These are phyloP conservation scores for Xylaria intraflava DNA, from an alignment of 495 filamentous ascomycete species.

Conservation along the genomic window DNA sequence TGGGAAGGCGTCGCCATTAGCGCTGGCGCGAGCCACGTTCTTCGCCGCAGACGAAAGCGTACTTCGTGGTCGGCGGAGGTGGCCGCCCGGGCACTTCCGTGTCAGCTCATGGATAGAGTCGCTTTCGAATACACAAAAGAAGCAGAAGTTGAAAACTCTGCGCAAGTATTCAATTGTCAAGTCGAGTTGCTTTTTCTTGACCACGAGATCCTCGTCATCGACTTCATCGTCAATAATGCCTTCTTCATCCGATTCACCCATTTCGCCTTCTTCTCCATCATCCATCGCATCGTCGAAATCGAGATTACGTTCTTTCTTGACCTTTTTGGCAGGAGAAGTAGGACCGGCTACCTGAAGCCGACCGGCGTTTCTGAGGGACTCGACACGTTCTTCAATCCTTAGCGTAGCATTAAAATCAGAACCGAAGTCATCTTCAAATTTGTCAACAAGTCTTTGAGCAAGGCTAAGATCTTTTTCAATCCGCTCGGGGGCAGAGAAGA, in stretches of 20 bases:
- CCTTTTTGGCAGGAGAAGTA: slow-evolving; percentile 55
- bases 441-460: slow-evolving; percentile 65
- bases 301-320: slow-evolving; percentile 48
- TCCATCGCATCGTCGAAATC: slow-evolving; percentile 65
- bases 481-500: slow-evolving; percentile 85
- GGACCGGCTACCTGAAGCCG: slow-evolving; percentile 60
- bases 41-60: slow-evolving; percentile 77
- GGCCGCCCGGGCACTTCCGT: slow-evolving; percentile 91
- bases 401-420: slow-evolving; percentile 61
- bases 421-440: slow-evolving; percentile 76
- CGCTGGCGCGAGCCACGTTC: slow-evolving; percentile 76
- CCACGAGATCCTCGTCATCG: slow-evolving; percentile 81
- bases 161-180: slow-evolving; percentile 93
- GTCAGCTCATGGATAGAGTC: slow-evolving; percentile 94
- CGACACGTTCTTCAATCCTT: slow-evolving; percentile 80
- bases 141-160: slow-evolving; percentile 95
- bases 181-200: slow-evolving; percentile 94
- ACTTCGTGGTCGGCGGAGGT: slow-evolving; percentile 82
- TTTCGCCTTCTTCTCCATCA: slow-evolving; percentile 63
- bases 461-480: slow-evolving; percentile 79
- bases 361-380: slow-evolving; percentile 66
- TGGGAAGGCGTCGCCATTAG: slow-evolving; percentile 71
- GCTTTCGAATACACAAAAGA: slow-evolving; percentile 98
- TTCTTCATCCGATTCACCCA: slow-evolving; percentile 60
- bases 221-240: slow-evolving; percentile 76